These are phyloP conservation scores for Stygiomarasmius scandens DNA, from an alignment of 1,284 basidiomycete genomes.

Conservation along the genomic window DNA sequence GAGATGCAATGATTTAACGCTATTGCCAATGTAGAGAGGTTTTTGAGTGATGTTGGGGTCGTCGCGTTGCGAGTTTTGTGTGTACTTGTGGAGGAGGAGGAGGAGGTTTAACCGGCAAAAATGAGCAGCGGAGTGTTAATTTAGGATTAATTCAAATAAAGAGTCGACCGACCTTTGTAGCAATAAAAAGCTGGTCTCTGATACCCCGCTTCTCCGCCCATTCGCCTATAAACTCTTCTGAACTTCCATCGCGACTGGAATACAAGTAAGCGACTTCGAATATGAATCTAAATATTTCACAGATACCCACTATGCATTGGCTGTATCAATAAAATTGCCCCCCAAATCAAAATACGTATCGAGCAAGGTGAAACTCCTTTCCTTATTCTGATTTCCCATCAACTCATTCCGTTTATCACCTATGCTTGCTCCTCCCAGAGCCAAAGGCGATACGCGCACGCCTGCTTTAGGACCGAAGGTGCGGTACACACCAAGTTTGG, in stretches of 20 bases:
- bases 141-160: no score
- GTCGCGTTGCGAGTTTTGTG: constrained; percentile 29
- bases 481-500: no score
- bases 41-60: constrained; percentile 34
- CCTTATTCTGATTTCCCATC: constrained; percentile 29
- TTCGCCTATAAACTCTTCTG: constrained; percentile 7
- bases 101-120: no score
- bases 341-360: constrained; percentile 22
- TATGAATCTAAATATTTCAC: background rate
- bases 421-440: no score
- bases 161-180: no score
- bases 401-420: constrained; percentile 31
- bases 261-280: background rate
- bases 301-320: constrained; percentile 3
- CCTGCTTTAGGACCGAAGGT: no score
- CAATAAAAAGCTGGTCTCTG: constrained; percentile 7
- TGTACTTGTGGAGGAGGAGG: no score
- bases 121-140: no score
- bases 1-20: constrained; percentile 44
- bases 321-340: constrained; percentile 15
- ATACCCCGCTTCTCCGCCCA: constrained; percentile 9
- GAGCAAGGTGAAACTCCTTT: constrained; percentile 37
- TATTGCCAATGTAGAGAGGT: constrained; percentile 50
- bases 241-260: constrained; percentile 11
- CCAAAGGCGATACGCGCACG: no score